Conservation (phyloP, 2,329 filamentous ascomycete genomes). For the Calonectria crousiana region DNA sequence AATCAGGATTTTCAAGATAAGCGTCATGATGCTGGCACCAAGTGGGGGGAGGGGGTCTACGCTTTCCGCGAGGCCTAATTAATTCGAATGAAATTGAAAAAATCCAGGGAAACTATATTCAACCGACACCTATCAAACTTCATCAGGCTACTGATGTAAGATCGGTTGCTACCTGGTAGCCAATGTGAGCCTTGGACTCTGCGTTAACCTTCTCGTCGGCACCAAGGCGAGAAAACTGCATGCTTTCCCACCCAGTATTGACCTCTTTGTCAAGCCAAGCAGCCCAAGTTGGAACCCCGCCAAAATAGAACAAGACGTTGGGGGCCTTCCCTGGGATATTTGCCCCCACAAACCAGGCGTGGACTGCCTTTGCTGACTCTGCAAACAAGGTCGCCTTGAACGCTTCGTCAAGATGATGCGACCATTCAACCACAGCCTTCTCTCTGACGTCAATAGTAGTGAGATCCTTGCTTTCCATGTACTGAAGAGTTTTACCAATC, state of each 20-base stretch:
- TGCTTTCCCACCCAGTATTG: conserved; percentile 15
- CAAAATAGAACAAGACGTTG: conserved; percentile 26
- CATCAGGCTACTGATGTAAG: neutral
- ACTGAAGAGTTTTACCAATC: conserved; percentile 19
- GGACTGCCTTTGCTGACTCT: conserved; percentile 11
- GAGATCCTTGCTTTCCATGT: conserved; percentile 15
- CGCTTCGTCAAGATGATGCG: conserved; percentile 32
- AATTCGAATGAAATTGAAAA: neutral
- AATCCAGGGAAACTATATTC: neutral
- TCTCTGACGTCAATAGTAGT: conserved; percentile 13
- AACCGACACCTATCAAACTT: neutral
- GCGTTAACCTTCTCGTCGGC: neutral
- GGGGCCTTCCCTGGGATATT: conserved; percentile 25
- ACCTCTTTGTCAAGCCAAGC: conserved; percentile 22
- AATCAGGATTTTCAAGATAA: too few species aligned
- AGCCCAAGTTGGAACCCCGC: conserved; percentile 20
- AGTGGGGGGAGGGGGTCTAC: too few species aligned
- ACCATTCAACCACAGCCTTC: conserved; percentile 30
- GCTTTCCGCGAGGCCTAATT: neutral
- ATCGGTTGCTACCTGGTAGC: neutral
- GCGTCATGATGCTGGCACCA: too few species aligned
- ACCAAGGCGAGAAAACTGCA: conserved; percentile 6
- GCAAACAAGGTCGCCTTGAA: conserved; percentile 50
- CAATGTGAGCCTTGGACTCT: neutral
- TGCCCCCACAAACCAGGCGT: conserved; percentile 29